phyloP scores from a whole-genome alignment of 169 alveolate species.

The Cryptosporidium sp. region DNA sequence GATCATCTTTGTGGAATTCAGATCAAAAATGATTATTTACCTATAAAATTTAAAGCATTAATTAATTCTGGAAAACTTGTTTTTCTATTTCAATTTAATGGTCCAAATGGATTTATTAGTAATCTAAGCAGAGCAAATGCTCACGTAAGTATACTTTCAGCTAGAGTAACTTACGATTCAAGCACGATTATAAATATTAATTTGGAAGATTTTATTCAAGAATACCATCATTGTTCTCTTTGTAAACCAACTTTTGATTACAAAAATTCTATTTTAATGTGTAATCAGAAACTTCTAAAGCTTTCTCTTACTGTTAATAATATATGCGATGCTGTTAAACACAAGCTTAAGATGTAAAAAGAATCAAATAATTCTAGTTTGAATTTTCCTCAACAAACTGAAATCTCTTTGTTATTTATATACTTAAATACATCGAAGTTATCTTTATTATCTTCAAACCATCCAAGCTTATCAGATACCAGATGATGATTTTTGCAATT shows the following conservation, averaged over 20 bases:
- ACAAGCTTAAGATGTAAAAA: background rate
- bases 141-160: slow-evolving; percentile 32
- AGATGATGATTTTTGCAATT: slow-evolving; percentile 85
- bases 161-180: slow-evolving; percentile 51
- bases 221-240: slow-evolving; percentile 39
- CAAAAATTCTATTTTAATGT: slow-evolving; percentile 22
- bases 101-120: slow-evolving; percentile 12
- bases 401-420: slow-evolving; percentile 7
- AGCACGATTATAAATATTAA: background rate
- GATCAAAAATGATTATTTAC: slow-evolving; percentile 5
- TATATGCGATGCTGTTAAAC: slow-evolving; percentile 37
- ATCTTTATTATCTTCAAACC: slow-evolving; percentile 81
- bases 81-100: slow-evolving; percentile 22
- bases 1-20: slow-evolving; percentile 8
- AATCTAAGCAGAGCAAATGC: slow-evolving; percentile 44
- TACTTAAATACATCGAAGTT: background rate
- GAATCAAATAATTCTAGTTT: background rate
- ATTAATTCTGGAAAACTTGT: slow-evolving; percentile 9
- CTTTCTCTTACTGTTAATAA: slow-evolving; percentile 13
- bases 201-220: slow-evolving; percentile 14
- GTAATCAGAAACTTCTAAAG: slow-evolving; percentile 22
- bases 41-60: slow-evolving; percentile 29
- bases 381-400: background rate
- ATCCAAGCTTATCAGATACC: slow-evolving; percentile 88
- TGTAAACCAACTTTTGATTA: slow-evolving; percentile 46